These are phyloP conservation scores for Aspergillus aculeatinus DNA, from an alignment of 2,329 filamentous ascomycete genomes.

Conservation along the genomic window DNA sequence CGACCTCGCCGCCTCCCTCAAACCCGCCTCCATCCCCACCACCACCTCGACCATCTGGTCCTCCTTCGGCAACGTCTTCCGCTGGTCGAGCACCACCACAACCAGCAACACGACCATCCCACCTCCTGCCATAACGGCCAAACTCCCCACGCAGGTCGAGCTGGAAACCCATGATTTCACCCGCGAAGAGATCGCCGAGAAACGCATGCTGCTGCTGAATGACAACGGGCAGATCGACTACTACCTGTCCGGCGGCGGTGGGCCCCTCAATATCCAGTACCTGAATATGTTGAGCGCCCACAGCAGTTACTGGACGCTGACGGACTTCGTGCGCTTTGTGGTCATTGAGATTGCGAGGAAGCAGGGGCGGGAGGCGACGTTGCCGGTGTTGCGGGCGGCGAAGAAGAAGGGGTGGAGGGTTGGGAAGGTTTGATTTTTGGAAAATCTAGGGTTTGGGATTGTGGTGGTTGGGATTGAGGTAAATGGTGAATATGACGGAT, in stretches of 20 bases:
- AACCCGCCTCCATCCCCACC: constrained; percentile 74
- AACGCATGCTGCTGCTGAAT: constrained; percentile 81
- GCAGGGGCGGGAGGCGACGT: constrained; percentile 62
- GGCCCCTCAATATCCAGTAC: constrained; percentile 91
- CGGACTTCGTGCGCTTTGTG: constrained; percentile 85
- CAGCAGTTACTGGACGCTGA: constrained; percentile 86
- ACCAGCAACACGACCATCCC: constrained; percentile 66
- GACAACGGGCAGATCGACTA: constrained; percentile 97
- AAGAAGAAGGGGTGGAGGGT: constrained; percentile 54
- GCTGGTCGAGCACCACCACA: constrained; percentile 50
- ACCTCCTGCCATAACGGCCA: constrained; percentile 57
- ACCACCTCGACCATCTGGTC: constrained; percentile 65
- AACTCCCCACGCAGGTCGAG: constrained; percentile 72
- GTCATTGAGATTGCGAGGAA: constrained; percentile 81
- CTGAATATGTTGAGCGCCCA: constrained; percentile 96
- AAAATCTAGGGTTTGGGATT: too few relatives aligned
- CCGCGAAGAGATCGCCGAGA: constrained; percentile 87
- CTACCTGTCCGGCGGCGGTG: constrained; percentile 78
- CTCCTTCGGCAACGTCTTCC: constrained; percentile 63
- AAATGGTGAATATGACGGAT: background rate
- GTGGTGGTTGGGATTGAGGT: background rate
- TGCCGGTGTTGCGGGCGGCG: constrained; percentile 55
- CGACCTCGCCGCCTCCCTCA: constrained; percentile 72
- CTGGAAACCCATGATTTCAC: constrained; percentile 95
- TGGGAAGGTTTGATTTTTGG: constrained; percentile 25